These are phyloP conservation scores for Triticum monococcum DNA, from an alignment of 176 grass and related monocot genomes.

Conservation along the genomic window DNA sequence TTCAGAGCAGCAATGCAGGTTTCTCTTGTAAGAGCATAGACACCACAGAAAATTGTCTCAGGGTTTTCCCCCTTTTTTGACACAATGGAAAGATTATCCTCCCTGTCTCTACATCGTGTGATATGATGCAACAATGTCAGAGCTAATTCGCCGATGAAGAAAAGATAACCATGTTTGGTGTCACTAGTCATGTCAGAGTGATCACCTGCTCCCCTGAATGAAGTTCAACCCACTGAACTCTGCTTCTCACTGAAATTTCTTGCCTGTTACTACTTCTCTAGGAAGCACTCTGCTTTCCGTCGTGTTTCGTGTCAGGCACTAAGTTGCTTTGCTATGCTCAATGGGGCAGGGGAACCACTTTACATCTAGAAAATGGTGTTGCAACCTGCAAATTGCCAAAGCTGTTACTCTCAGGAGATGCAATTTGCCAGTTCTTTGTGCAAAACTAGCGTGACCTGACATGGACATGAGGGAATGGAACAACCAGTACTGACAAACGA, in stretches of 20 bases:
- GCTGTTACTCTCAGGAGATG: neutral
- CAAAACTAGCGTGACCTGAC: neutral
- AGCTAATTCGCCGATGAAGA: too few species aligned
- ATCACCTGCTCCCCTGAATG: neutral
- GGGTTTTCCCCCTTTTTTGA: neutral
- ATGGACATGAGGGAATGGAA: neutral
- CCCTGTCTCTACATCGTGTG: neutral
- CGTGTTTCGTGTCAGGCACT: neutral
- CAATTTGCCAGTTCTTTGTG: neutral
- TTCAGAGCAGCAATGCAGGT: too few species aligned
- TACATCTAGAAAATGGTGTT: neutral
- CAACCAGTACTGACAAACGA: neutral
- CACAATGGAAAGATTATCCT: neutral
- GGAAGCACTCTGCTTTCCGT: neutral
- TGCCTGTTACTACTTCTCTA: too few species aligned
- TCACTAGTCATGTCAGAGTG: neutral
- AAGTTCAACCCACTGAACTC: conserved; percentile 7
- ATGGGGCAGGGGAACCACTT: neutral
- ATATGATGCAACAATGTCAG: neutral
- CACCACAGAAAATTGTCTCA: neutral
- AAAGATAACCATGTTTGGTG: neutral
- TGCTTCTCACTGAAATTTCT: neutral
- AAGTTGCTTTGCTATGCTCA: neutral
- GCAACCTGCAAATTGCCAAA: neutral
- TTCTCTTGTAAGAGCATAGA: neutral